Evolutionary conservation across 2,329 filamentous ascomycete species (phyloP), one percentile per base, ranked within the genome.

Genomic region (Aspergillus alliaceus): DNA sequence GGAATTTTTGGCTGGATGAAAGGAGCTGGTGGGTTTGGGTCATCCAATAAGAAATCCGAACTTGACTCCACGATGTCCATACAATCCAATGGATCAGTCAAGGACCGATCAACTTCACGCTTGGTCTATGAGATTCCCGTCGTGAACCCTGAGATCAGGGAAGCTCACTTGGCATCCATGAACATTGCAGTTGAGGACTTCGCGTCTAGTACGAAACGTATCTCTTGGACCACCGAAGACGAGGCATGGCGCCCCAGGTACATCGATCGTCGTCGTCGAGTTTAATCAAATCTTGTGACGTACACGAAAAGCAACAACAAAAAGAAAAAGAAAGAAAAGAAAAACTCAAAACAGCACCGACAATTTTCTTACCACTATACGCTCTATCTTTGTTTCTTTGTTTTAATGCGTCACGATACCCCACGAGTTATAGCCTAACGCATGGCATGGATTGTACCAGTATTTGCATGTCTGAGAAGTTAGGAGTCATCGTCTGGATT

Each of bases 1-100:
- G 66, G 72, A 1, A 67, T 77, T 25, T 69, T 76, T 37, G 68
- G 72, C n/a, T 77, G 75, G 75, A 73, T 77, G 64, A 77, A 76
- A 59, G 65, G 69, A 2, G 62, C 65, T 34, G 61, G 64, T 39
- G 63, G 65, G 1, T 66, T 69, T 37, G 65, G 65, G 18, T 65
- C 63, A 8, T 58, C 53, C 12, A 52, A 46, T 47, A 68, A 64
- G 48, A 66, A 62, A 44, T 56, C 65, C 2, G 63, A 62, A 11
- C 46, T 53, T 12, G 63, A 54, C 11, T 56, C 50, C 4, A 35
- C 35, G 22, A 51, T 47, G 35, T 35, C 52, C 32, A 40, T 48
- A 20, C 44, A 24, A 7, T 48, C 49, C 11, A 53, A 12, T 7
- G 51, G 44, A n/a, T 46, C 49, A 9, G 59, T 58, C 22, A 64